Evolutionary conservation across 805 yeast genomes (phyloP).

Genomic region (Schwanniomyces vanrijiae): DNA sequence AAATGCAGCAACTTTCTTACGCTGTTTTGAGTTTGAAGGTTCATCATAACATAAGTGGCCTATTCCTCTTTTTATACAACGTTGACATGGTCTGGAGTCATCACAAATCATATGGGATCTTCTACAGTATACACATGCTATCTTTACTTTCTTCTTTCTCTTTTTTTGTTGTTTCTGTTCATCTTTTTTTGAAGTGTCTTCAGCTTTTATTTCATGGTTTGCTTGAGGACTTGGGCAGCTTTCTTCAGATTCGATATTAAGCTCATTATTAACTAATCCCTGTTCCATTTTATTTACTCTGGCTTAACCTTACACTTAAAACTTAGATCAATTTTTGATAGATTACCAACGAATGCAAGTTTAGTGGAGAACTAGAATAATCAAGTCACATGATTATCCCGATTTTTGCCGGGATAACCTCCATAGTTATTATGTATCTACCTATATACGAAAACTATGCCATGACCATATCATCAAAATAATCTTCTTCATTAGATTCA

Average conservation of each 20-base stretch:
- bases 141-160: constrained; percentile 52
- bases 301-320: neutral
- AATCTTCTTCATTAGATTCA: neutral
- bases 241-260: neutral
- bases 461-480: constrained; percentile 1
- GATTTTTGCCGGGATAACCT: neutral
- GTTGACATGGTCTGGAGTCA: constrained; percentile 67
- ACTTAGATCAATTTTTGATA: neutral
- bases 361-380: neutral
- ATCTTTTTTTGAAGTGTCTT: neutral
- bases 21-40: constrained; percentile 45
- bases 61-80: constrained; percentile 85
- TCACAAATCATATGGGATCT: constrained; percentile 95
- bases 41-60: constrained; percentile 86
- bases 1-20: constrained; percentile 36
- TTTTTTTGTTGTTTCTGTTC: constrained; percentile 12
- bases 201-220: neutral
- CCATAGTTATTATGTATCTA: neutral
- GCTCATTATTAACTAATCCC: neutral
- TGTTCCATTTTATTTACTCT: neutral
- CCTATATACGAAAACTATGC: neutral
- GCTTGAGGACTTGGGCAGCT: neutral
- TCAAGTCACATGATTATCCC: neutral
- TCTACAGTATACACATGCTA: constrained; percentile 89
- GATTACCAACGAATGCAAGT: neutral